These are phyloP conservation scores for Chloranthus sessilifolius DNA, from an alignment of 164 flowering plant species.

Conservation along the genomic window DNA sequence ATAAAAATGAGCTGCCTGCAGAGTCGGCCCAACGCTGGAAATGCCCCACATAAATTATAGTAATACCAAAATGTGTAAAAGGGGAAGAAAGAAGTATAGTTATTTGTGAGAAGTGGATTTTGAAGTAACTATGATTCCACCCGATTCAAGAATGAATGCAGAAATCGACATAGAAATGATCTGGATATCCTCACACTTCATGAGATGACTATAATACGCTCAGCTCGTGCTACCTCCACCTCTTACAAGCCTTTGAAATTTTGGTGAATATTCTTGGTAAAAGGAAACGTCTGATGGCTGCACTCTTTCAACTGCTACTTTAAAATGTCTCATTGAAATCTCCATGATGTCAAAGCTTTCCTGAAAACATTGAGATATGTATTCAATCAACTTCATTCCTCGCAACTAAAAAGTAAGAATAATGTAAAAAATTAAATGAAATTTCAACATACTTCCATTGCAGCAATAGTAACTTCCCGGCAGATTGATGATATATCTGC, in stretches of 20 bases:
- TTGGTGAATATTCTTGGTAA: constrained; percentile 43
- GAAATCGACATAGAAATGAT: too few species aligned
- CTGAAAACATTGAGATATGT: constrained; percentile 28
- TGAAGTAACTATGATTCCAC: too few species aligned
- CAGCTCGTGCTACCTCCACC: too few species aligned
- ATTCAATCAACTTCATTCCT: neutral
- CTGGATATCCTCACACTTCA: too few species aligned
- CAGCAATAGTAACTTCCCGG: constrained; percentile 69
- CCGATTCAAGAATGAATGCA: too few species aligned
- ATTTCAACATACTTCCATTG: constrained; percentile 55
- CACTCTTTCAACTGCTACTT: constrained; percentile 45
- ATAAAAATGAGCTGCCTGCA: too few species aligned
- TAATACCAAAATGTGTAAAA: too few species aligned
- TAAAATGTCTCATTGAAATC: constrained; percentile 69
- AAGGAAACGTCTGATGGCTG: constrained; percentile 48
- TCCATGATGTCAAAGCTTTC: constrained; percentile 53
- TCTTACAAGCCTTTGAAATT: constrained; percentile 63
- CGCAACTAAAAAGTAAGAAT: constrained; percentile 1
- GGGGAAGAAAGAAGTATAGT: too few species aligned
- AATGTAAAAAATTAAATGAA: neutral
- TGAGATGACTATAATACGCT: too few species aligned
- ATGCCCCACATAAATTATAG: too few species aligned
- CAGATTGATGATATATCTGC: constrained; percentile 84
- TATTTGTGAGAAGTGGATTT: too few species aligned
- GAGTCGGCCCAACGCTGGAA: too few species aligned